Evolutionary conservation across 176 grass and related monocot genomes (phyloP).

Genomic region (Miscanthus lutarioriparius): DNA sequence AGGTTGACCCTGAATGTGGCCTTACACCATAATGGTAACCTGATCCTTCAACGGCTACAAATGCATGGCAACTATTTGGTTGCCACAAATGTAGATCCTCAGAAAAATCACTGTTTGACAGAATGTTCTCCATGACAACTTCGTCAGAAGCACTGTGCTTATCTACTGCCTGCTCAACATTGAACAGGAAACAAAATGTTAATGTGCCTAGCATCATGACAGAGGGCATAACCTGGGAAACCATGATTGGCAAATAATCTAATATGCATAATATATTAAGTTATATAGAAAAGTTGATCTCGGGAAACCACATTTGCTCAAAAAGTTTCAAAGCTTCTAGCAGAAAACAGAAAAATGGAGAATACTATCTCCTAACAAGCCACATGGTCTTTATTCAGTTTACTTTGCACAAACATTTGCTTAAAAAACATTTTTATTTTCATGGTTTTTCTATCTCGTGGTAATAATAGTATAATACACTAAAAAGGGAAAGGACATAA

Average conservation of each 20-base stretch:
- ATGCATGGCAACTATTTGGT: slow-evolving; percentile 72
- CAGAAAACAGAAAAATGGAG: background rate
- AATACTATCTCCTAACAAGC: background rate
- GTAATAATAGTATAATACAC: no score
- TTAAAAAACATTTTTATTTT: slow-evolving; percentile 1
- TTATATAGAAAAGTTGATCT: background rate
- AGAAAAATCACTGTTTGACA: slow-evolving; percentile 86
- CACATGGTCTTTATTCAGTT: background rate
- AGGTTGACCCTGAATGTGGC: slow-evolving; percentile 69
- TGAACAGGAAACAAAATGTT: slow-evolving; percentile 4
- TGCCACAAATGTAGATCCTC: slow-evolving; percentile 70
- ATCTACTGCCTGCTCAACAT: slow-evolving; percentile 50
- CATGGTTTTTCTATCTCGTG: background rate
- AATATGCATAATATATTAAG: background rate
- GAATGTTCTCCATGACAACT: slow-evolving; percentile 68
- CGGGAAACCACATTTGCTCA: slow-evolving; percentile 15
- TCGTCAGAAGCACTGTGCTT: slow-evolving; percentile 16
- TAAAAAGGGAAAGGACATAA: background rate
- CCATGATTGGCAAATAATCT: background rate
- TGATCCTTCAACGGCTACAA: slow-evolving; percentile 64
- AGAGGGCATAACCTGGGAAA: background rate
- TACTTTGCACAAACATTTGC: background rate
- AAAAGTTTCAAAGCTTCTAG: background rate
- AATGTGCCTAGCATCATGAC: background rate
- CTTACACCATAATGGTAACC: slow-evolving; percentile 66